Base-by-base conservation (phyloP, 176 grass and related monocot species). In the Thalia dealbata region DNA sequence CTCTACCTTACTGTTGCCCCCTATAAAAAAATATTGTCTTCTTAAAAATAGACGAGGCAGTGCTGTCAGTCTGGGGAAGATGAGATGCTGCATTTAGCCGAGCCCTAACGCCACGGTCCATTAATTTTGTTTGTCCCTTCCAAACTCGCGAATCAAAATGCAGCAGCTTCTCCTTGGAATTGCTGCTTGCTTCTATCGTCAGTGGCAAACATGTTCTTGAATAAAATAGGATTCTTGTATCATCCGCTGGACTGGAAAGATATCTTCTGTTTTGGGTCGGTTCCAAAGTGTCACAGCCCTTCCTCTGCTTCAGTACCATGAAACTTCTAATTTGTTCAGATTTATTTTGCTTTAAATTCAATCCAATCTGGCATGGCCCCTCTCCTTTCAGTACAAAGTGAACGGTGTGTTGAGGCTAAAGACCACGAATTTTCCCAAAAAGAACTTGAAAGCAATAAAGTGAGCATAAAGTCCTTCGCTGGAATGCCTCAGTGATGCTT, bases 81-180 rank as follows among this genome's bases (percentile, higher is more conserved):
- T 43, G 3, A 23, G 64, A 42, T 38, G 35, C 38, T 68, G 7
- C 7, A 68, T n/a, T n/a, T 7, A n/a, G 65, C 65, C 38, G 2
- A 68, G 18, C 3, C 38, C 38, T 23, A 68, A 43, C 6, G 38
- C 65, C 65, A 68, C 23, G 35, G 11, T 0, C n/a, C 65, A 68
- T 45, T 68, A 68, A 68, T 45, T 23, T 41, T 43, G 38, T 45
- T 43, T 42, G 65, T 68, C 65, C 35, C 65, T 12, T 68, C 35
- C 65, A 68, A 68, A 44, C 30, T 67, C 29, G 29, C 64, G 64
- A n/a, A 67, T 41, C 64, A 67, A 41, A 43, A 7, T 67, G 38
- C 30, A 67, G 19, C 28, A 67, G 19, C 28, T 43, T 68, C 15
- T 68, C 65, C 15, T 44, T 12, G 65, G 65, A 68, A 68, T 43